Percentiles rank a stretch among this genome's conserved stretches.
Conservation (phyloP, 176 grass and related monocot species). For the Carex scoparia region DNA sequence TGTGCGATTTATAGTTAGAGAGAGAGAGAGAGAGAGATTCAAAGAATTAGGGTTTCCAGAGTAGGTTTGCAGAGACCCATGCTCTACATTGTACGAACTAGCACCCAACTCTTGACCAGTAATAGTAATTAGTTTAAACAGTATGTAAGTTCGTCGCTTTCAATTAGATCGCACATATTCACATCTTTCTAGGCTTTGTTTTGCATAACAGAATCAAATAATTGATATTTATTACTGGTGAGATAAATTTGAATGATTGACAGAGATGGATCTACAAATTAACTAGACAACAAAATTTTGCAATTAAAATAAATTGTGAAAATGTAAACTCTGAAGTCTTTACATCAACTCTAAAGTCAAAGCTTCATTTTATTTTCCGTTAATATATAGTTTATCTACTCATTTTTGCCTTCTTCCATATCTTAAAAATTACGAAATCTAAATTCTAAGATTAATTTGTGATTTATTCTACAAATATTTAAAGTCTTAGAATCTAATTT, state of each 20-base stretch:
- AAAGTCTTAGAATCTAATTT: too few relatives aligned
- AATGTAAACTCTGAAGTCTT: too few relatives aligned
- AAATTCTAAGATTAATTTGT: too few relatives aligned
- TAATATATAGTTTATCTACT: too few relatives aligned
- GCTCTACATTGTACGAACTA: conserved; percentile 28
- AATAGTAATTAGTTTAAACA: conserved; percentile 21
- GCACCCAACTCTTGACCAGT: conserved; percentile 30
- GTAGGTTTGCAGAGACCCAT: conserved; percentile 28
- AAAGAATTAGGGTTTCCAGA: conserved; percentile 20
- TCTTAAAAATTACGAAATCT: too few relatives aligned
- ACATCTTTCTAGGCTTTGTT: background rate
- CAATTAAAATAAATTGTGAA: background rate
- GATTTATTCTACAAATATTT: too few relatives aligned
- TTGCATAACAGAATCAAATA: background rate
- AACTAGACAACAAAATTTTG: background rate
- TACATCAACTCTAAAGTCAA: too few relatives aligned
- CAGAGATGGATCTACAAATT: background rate
- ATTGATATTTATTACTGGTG: too few relatives aligned
- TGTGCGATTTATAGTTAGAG: background rate
- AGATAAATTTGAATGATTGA: background rate
- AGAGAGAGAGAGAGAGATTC: conserved; percentile 15
- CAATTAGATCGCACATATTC: background rate
- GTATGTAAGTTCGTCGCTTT: background rate
- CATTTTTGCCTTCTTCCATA: too few relatives aligned
- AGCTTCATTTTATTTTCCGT: too few relatives aligned